Conservation (phyloP, 2,329 filamentous ascomycete genomes). For the Amauroascus niger region DNA sequence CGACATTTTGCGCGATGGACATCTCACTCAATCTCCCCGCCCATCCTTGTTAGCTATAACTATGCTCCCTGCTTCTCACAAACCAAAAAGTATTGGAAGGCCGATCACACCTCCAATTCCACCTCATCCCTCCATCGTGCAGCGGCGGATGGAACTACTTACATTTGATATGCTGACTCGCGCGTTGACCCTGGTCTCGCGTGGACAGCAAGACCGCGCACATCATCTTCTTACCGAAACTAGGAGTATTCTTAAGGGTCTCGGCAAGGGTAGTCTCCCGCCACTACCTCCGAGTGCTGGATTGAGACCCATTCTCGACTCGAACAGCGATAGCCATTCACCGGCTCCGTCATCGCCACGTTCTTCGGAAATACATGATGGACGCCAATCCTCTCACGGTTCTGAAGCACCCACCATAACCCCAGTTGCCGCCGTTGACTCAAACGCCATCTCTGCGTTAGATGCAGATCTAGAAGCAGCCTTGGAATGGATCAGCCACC, state of each 20-base stretch:
- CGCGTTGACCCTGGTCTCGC: constrained; percentile 78
- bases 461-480: constrained; percentile 84
- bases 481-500: constrained; percentile 95
- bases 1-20: constrained; percentile 83
- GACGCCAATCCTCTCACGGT: constrained; percentile 21
- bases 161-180: constrained; percentile 97
- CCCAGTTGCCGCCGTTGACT: constrained; percentile 67
- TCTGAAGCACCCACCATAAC: constrained; percentile 40
- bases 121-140: constrained; percentile 87
- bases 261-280: constrained; percentile 88
- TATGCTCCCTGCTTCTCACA: constrained; percentile 63
- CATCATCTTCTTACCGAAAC: constrained; percentile 90
- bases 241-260: constrained; percentile 84
- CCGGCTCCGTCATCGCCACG: constrained; percentile 32
- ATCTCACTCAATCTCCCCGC: constrained; percentile 72
- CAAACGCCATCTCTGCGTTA: constrained; percentile 68
- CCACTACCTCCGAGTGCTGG: constrained; percentile 57
- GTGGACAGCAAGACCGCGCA: constrained; percentile 86
- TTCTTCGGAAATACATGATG: constrained; percentile 28
- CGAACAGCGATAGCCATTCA: constrained; percentile 26
- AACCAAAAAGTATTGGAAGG: constrained; percentile 49
- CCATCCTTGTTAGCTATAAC: constrained; percentile 91
- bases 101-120: constrained; percentile 69
- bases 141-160: constrained; percentile 91
- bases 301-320: constrained; percentile 30